phyloP scores from a whole-genome alignment of 2,329 filamentous ascomycete genomes.

The Thielaviopsis ethacetica region DNA sequence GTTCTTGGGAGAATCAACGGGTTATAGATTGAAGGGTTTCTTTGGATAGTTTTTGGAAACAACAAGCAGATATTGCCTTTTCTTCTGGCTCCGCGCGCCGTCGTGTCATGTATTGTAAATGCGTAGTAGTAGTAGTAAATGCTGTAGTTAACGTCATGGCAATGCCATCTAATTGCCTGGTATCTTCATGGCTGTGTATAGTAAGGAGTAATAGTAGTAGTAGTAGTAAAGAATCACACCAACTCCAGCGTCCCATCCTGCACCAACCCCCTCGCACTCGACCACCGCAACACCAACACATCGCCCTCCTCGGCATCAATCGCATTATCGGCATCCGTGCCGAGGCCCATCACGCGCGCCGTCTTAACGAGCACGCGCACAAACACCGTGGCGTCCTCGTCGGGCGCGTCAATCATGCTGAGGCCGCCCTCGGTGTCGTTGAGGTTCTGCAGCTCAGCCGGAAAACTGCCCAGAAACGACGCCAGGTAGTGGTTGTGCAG shows the following conservation, averaged over 20 bases:
- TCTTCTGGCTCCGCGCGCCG: background rate
- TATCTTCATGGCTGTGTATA: constrained; percentile 2
- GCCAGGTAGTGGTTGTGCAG: constrained; percentile 71
- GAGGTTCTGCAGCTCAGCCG: constrained; percentile 59
- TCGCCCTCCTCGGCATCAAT: constrained; percentile 45
- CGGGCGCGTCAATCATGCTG: constrained; percentile 82
- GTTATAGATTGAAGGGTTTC: background rate
- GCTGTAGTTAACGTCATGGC: background rate
- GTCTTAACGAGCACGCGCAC: constrained; percentile 51
- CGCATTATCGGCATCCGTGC: constrained; percentile 45
- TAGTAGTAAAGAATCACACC: constrained; percentile 25
- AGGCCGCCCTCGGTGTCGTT: constrained; percentile 76
- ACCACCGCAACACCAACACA: constrained; percentile 54
- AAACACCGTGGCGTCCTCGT: constrained; percentile 72
- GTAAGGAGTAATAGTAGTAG: background rate
- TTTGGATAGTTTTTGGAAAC: background rate
- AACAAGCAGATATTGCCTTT: background rate
- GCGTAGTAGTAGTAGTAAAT: too few relatives aligned
- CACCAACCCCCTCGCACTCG: constrained; percentile 50
- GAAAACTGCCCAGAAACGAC: constrained; percentile 74
- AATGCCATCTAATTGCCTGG: background rate
- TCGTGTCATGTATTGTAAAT: too few relatives aligned
- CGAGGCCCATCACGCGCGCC: constrained; percentile 36
- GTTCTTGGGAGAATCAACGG: background rate
- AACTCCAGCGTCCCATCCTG: constrained; percentile 40